phyloP scores from a whole-genome alignment of 345 rosid species.

The Aquilaria sinensis region DNA sequence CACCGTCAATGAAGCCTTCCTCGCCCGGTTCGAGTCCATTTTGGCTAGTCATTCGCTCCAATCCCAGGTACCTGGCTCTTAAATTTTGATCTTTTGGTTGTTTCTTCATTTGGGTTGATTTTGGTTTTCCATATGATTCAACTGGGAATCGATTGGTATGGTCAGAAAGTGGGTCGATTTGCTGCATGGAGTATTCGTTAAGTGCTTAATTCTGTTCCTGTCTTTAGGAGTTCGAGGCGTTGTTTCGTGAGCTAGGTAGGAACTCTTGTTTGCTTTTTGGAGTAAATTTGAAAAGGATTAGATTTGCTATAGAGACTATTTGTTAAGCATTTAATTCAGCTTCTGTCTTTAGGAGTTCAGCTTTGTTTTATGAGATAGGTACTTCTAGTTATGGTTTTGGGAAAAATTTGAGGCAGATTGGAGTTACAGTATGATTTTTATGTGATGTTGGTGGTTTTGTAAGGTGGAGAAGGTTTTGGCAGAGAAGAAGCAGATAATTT shows the following conservation, averaged over 20 bases:
- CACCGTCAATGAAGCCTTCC: slow-evolving; percentile 58
- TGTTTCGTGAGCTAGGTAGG: no score
- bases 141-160: background rate
- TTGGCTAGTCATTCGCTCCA: slow-evolving; percentile 18
- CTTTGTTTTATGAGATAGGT: background rate
- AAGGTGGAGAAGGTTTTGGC: slow-evolving; percentile 42
- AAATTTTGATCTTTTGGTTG: background rate
- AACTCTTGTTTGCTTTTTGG: no score
- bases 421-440: background rate
- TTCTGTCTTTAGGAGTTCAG: background rate
- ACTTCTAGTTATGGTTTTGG: background rate
- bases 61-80: slow-evolving; percentile 26
- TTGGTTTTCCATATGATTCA: background rate
- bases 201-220: no score
- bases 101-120: background rate
- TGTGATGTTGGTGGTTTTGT: slow-evolving; percentile 6
- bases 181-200: no score
- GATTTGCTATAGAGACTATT: no score
- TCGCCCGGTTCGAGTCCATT: slow-evolving; percentile 23
- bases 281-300: no score
- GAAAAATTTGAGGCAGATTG: background rate
- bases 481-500: slow-evolving; percentile 42
- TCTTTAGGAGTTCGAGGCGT: no score
- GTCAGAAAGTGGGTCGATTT: no score
- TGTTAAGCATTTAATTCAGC: no score